phyloP scores from a whole-genome alignment of 768 basidiomycete species.

The Porphyrellus cyaneotinctus region DNA sequence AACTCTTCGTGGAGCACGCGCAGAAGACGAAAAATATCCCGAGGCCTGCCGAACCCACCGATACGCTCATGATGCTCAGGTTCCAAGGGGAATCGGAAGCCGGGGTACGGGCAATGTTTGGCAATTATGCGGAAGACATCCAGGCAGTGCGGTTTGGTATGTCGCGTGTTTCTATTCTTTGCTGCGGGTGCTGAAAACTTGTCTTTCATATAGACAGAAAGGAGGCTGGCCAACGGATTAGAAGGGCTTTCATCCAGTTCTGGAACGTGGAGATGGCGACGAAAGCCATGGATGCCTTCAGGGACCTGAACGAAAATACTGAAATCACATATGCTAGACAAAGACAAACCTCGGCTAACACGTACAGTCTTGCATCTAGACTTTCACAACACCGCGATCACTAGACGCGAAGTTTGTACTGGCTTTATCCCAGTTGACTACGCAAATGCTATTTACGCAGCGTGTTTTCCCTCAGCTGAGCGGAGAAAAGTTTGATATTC shows the following conservation, averaged over 20 bases:
- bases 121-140: conserved; percentile 10
- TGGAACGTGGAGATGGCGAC: conserved; percentile 41
- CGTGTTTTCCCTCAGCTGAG: neutral
- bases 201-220: conserved; percentile 31
- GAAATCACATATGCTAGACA: conserved; percentile 19
- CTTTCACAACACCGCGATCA: conserved; percentile 9
- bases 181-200: neutral
- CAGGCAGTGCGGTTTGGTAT: conserved; percentile 32
- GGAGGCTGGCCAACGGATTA: conserved; percentile 28
- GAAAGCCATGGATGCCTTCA: conserved; percentile 42
- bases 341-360: conserved; percentile 1
- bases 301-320: conserved; percentile 14
- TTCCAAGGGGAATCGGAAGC: conserved; percentile 24
- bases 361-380: conserved; percentile 18
- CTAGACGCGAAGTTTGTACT: neutral
- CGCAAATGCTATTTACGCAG: conserved; percentile 1
- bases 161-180: neutral
- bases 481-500: conserved; percentile 1
- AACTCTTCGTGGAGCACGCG: conserved; percentile 42
- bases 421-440: neutral
- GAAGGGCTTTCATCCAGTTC: conserved; percentile 54
- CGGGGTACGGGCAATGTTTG: conserved; percentile 27
- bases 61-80: conserved; percentile 31
- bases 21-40: neutral
- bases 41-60: conserved; percentile 20